phyloP scores from a whole-genome alignment of 345 rosid genomes.

The Eucalyptus shirleyi region DNA sequence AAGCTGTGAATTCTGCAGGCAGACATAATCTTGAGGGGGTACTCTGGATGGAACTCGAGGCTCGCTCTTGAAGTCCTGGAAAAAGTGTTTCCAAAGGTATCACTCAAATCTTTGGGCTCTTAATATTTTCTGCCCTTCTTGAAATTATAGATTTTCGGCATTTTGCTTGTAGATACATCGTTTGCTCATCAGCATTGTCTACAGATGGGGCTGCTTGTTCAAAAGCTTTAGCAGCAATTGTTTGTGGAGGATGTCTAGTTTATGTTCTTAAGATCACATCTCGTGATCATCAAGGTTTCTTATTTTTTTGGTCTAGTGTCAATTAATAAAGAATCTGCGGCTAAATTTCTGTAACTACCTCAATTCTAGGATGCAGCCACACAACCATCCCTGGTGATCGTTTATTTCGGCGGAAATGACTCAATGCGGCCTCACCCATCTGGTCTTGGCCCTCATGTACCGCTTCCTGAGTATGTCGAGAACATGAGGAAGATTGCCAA shows the following conservation, averaged over 20 bases:
- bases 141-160: not conserved
- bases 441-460: conserved; percentile 82
- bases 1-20: conserved; percentile 27
- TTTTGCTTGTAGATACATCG: not conserved
- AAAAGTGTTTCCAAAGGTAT: conserved; percentile 80
- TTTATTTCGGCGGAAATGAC: conserved; percentile 95
- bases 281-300: not conserved
- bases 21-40: conserved; percentile 71
- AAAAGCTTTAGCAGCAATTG: not conserved
- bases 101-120: not conserved
- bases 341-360: not conserved
- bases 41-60: conserved; percentile 83
- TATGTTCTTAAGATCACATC: not conserved
- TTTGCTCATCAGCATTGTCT: not conserved
- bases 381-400: conserved; percentile 82
- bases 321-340: not conserved
- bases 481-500: conserved; percentile 72
- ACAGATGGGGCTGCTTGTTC: not conserved
- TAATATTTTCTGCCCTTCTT: not conserved
- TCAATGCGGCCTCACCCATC: conserved; percentile 50
- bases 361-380: conserved; percentile 34
- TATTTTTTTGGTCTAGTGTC: not conserved
- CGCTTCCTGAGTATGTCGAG: conserved; percentile 48
- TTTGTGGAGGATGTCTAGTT: not conserved
- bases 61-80: conserved; percentile 54